Evolutionary conservation across 768 basidiomycete species (phyloP).

Genomic region (Austroboletus eburneus): DNA sequence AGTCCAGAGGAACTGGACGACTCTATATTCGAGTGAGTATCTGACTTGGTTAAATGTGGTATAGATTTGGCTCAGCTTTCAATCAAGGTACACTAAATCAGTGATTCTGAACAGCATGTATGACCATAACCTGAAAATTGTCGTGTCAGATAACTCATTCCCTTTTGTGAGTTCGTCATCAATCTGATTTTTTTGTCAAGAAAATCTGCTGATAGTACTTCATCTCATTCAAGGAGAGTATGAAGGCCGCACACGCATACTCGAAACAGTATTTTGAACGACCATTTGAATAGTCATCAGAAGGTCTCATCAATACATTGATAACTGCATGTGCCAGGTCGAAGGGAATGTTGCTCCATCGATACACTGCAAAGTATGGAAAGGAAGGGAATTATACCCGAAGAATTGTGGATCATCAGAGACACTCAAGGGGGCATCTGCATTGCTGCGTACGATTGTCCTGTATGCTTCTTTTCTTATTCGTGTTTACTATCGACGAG

Average conservation of each 20-base stretch:
- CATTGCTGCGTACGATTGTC: too few species aligned
- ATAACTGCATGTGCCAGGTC: too few species aligned
- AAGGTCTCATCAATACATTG: too few species aligned
- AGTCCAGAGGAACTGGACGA: not conserved
- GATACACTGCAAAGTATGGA: not conserved
- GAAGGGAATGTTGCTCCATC: not conserved
- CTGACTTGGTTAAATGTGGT: not conserved
- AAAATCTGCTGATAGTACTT: too few species aligned
- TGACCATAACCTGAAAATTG: constrained; percentile 6
- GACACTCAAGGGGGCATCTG: not conserved
- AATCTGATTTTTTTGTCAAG: too few species aligned
- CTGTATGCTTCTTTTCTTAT: not conserved
- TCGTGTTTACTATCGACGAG: too few species aligned
- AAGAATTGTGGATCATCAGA: not conserved
- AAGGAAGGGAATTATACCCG: not conserved
- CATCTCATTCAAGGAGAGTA: constrained; percentile 1
- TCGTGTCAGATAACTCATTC: too few species aligned
- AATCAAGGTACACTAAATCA: constrained; percentile 1
- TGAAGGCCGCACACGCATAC: not conserved
- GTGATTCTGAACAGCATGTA: constrained; percentile 5
- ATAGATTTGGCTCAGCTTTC: too few species aligned
- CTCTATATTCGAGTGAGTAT: constrained; percentile 9
- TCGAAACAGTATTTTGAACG: not conserved
- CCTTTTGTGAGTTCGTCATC: too few species aligned
- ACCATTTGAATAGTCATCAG: constrained; percentile 3